phyloP scores from a whole-genome alignment of 2,329 filamentous ascomycete species.

The Daldinia sp. region DNA sequence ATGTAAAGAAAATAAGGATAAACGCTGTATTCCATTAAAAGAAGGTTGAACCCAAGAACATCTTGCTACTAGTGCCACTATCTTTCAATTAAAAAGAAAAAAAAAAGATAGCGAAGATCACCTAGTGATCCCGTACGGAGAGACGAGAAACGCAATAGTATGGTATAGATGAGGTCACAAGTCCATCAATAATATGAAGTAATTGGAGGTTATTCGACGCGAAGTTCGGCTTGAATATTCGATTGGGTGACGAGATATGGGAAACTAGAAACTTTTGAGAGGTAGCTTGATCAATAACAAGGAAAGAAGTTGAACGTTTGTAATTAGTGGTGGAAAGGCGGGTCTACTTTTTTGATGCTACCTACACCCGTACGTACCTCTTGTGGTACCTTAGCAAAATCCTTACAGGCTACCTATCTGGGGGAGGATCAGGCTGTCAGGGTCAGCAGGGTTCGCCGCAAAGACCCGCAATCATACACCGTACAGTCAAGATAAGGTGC shows the following conservation, averaged over 20 bases:
- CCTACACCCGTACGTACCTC: not conserved
- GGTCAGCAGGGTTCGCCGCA: not conserved
- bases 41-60: constrained; percentile 10
- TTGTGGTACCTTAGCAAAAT: not conserved
- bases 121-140: not conserved
- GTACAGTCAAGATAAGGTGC: not conserved
- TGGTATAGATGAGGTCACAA: not conserved
- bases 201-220: not conserved
- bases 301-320: not conserved
- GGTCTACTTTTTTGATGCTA: not conserved
- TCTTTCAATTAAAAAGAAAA: too few relatives aligned
- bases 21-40: constrained; percentile 1
- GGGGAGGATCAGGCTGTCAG: not conserved
- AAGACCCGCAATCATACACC: not conserved
- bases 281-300: not conserved
- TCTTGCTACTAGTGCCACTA: constrained; percentile 2
- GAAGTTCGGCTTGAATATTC: not conserved
- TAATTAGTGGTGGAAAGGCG: constrained; percentile 3
- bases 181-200: not conserved
- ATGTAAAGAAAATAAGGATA: not conserved
- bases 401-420: not conserved
- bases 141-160: not conserved
- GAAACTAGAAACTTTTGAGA: not conserved
- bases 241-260: not conserved
- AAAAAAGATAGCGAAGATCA: not conserved